These are phyloP conservation scores for Colletotrichum liaoningense DNA, from an alignment of 2,329 filamentous ascomycete genomes.

Conservation along the genomic window DNA sequence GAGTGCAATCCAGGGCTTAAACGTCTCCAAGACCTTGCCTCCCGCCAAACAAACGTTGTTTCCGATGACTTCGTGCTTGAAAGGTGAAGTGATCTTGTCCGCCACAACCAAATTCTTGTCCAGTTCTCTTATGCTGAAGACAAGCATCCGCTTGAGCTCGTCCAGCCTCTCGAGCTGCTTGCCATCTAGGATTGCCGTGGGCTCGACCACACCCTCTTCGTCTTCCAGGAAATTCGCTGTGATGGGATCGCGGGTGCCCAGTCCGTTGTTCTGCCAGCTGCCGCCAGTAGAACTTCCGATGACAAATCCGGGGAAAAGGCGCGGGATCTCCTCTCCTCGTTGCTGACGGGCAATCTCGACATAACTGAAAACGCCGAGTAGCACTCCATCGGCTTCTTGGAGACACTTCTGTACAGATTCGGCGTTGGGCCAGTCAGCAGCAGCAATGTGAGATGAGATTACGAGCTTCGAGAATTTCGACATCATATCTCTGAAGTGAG, in stretches of 20 bases:
- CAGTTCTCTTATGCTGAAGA: constrained; percentile 86
- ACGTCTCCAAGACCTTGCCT: constrained; percentile 85
- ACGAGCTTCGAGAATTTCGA: constrained; percentile 99
- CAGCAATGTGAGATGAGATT: constrained; percentile 96
- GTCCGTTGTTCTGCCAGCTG: constrained; percentile 83
- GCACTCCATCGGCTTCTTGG: constrained; percentile 95
- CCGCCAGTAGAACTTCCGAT: constrained; percentile 86
- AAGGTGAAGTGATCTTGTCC: constrained; percentile 84
- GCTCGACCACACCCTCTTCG: constrained; percentile 78
- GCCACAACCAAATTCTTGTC: constrained; percentile 84
- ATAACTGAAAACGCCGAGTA: constrained; percentile 94
- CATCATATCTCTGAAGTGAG: constrained; percentile 99
- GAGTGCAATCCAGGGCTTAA: constrained; percentile 88
- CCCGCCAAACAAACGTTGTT: constrained; percentile 85
- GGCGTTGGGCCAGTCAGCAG: constrained; percentile 92
- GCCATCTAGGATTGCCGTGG: constrained; percentile 78
- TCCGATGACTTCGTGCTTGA: constrained; percentile 82
- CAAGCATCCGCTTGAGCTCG: constrained; percentile 84
- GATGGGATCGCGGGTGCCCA: constrained; percentile 75
- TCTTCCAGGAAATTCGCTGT: constrained; percentile 90
- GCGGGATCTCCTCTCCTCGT: constrained; percentile 89
- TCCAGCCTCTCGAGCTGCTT: constrained; percentile 86
- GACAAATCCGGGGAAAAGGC: constrained; percentile 94
- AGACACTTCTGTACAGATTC: constrained; percentile 96
- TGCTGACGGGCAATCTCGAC: constrained; percentile 96